Conservation (phyloP, 2,329 filamentous ascomycete genomes). For the Thermothelomyces thermophilus region DNA sequence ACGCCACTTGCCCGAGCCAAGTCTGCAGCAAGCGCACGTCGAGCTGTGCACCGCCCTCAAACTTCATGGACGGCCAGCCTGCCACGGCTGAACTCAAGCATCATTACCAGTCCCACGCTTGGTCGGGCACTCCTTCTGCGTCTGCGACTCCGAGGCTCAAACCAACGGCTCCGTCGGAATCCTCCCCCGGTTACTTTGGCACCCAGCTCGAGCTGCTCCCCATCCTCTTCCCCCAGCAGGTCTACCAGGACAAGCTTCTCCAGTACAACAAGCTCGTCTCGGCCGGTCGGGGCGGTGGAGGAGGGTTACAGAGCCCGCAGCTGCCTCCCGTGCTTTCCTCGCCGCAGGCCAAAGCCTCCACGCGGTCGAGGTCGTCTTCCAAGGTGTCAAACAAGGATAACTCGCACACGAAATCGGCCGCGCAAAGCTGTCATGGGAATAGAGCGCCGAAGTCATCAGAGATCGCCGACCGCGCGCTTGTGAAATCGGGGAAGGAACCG, state of each 20-base stretch:
- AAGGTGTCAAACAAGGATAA: constrained; percentile 53
- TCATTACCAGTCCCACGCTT: constrained; percentile 39
- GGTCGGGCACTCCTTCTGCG: constrained; percentile 31
- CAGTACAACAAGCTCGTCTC: constrained; percentile 62
- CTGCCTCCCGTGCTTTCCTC: constrained; percentile 50
- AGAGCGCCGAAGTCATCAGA: constrained; percentile 49
- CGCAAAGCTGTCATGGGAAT: constrained; percentile 59
- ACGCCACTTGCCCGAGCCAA: constrained; percentile 9
- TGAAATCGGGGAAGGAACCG: constrained; percentile 50
- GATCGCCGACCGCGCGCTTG: constrained; percentile 56
- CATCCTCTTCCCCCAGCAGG: constrained; percentile 52
- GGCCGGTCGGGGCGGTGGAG: constrained; percentile 44
- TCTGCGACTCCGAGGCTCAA: constrained; percentile 28
- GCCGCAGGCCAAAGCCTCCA: constrained; percentile 49
- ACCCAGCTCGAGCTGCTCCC: constrained; percentile 47
- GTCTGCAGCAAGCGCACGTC: constrained; percentile 6
- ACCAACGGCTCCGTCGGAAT: constrained; percentile 29
- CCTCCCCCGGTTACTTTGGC: constrained; percentile 23
- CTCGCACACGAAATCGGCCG: constrained; percentile 39
- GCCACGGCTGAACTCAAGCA: constrained; percentile 44
- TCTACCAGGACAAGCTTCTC: constrained; percentile 55
- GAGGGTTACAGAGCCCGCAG: constrained; percentile 50
- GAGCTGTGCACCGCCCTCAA: constrained; percentile 12
- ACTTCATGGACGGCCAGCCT: constrained; percentile 47
- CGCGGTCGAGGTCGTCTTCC: constrained; percentile 53